Percentiles rank a stretch among this genome's conserved stretches.
Evolutionary conservation across 768 basidiomycete genomes (phyloP).

Genomic region (Lactarius pseudohatsudake): DNA sequence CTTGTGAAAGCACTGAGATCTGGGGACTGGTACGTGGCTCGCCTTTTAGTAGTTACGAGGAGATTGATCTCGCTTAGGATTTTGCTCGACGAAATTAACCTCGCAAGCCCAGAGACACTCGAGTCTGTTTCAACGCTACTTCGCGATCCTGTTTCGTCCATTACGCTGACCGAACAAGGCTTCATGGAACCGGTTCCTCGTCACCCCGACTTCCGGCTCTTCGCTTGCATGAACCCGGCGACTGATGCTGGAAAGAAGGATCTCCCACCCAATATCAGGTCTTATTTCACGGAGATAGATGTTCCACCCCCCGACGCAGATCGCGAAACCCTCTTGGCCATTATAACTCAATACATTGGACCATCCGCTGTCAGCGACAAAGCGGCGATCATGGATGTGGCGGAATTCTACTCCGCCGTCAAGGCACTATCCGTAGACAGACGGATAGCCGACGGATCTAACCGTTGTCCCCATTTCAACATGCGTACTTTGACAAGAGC

Average conservation of each 20-base stretch:
- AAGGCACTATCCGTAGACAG: slow-evolving; percentile 72
- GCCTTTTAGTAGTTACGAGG: neutral
- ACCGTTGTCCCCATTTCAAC: slow-evolving; percentile 91
- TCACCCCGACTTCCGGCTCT: slow-evolving; percentile 93
- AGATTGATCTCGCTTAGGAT: slow-evolving; percentile 54
- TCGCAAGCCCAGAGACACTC: slow-evolving; percentile 91
- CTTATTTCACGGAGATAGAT: slow-evolving; percentile 93
- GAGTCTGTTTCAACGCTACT: slow-evolving; percentile 90
- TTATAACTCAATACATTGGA: slow-evolving; percentile 89
- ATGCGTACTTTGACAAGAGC: slow-evolving; percentile 95
- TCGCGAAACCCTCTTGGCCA: slow-evolving; percentile 81
- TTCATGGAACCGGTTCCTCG: slow-evolving; percentile 86
- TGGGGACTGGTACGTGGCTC: slow-evolving; percentile 75
- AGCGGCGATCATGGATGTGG: slow-evolving; percentile 83
- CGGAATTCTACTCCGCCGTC: slow-evolving; percentile 83
- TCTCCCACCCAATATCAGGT: slow-evolving; percentile 84
- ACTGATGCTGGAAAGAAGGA: slow-evolving; percentile 99
- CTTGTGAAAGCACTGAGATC: slow-evolving; percentile 84
- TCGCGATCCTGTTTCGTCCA: slow-evolving; percentile 80
- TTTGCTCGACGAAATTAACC: slow-evolving; percentile 92
- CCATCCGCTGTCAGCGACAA: slow-evolving; percentile 81
- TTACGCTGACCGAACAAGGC: slow-evolving; percentile 92
- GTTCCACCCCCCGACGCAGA: slow-evolving; percentile 94
- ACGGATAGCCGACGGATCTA: slow-evolving; percentile 89
- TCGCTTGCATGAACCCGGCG: slow-evolving; percentile 99